phyloP scores from a whole-genome alignment of 208 protist genomes.

The Wallacemonas sp. region DNA sequence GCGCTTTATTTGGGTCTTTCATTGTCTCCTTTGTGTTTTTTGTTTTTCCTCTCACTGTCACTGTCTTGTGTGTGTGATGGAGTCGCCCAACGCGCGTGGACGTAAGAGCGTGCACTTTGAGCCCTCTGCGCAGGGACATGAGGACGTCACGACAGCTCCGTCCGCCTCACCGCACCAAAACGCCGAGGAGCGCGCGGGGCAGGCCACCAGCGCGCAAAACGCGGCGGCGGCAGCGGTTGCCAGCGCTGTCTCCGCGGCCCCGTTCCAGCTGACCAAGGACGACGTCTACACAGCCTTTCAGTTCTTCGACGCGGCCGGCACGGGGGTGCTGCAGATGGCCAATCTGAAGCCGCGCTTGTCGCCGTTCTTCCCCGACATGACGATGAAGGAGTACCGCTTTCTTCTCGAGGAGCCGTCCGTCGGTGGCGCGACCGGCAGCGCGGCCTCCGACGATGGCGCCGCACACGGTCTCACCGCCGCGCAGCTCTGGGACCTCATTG shows the following conservation, averaged over 20 bases:
- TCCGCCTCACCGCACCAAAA: not conserved
- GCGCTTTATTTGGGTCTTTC: not conserved
- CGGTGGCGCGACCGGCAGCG: not conserved
- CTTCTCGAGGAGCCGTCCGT: constrained; percentile 74
- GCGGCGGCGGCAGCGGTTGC: not conserved
- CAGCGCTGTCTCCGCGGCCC: not conserved
- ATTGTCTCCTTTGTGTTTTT: constrained; percentile 7
- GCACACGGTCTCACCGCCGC: constrained; percentile 76
- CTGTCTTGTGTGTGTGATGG: not conserved
- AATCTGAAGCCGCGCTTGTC: constrained; percentile 88
- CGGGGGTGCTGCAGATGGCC: constrained; percentile 75
- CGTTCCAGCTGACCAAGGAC: constrained; percentile 63
- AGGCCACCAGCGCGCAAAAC: not conserved
- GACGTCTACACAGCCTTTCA: constrained; percentile 91
- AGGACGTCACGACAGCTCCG: not conserved
- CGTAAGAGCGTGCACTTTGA: constrained; percentile 24
- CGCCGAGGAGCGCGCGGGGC: not conserved
- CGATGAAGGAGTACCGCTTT: constrained; percentile 93
- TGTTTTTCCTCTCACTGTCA: constrained; percentile 4
- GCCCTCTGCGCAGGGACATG: not conserved
- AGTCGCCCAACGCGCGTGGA: not conserved
- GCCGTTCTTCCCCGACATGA: constrained; percentile 93
- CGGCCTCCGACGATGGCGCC: constrained; percentile 2
- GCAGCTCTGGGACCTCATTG: constrained; percentile 86
- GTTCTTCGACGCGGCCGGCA: constrained; percentile 90